A percentile compares a stretch with the other conserved stretches of the same genome.
These are phyloP conservation scores for Dillenia turbinata DNA, from an alignment of 164 flowering plant genomes.

Conservation along the genomic window DNA sequence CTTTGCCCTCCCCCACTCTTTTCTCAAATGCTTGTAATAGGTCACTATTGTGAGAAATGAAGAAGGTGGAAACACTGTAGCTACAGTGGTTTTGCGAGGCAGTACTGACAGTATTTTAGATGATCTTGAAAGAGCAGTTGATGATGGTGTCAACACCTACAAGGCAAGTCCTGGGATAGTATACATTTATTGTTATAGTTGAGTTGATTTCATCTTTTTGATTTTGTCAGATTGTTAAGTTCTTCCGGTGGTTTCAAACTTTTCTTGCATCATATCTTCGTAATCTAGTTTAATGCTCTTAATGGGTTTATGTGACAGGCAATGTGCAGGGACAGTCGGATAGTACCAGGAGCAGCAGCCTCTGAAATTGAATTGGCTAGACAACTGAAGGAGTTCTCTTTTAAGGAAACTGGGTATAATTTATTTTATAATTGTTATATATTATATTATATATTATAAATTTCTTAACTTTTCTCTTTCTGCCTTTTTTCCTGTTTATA, in stretches of 20 bases:
- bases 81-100: slow-evolving; percentile 85
- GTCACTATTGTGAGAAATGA: slow-evolving; percentile 91
- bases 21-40: slow-evolving; percentile 22
- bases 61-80: slow-evolving; percentile 85
- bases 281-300: not conserved
- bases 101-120: slow-evolving; percentile 98
- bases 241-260: not conserved
- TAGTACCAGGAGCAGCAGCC: slow-evolving; percentile 93
- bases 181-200: not conserved
- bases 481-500: not conserved
- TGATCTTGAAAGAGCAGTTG: slow-evolving; percentile 99
- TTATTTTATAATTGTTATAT: too few species aligned
- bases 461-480: not conserved
- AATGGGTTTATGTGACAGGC: slow-evolving; percentile 43
- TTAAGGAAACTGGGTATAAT: slow-evolving; percentile 81
- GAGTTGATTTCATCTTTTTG: too few species aligned
- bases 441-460: too few species aligned
- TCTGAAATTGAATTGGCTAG: slow-evolving; percentile 95
- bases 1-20: not conserved
- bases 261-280: not conserved
- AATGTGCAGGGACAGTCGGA: slow-evolving; percentile 91
- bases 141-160: slow-evolving; percentile 95
- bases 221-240: too few species aligned
- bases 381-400: slow-evolving; percentile 77
- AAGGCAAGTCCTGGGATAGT: slow-evolving; percentile 42